Conservation (phyloP, 768 basidiomycete genomes). For the Butyriboletus loyo region DNA sequence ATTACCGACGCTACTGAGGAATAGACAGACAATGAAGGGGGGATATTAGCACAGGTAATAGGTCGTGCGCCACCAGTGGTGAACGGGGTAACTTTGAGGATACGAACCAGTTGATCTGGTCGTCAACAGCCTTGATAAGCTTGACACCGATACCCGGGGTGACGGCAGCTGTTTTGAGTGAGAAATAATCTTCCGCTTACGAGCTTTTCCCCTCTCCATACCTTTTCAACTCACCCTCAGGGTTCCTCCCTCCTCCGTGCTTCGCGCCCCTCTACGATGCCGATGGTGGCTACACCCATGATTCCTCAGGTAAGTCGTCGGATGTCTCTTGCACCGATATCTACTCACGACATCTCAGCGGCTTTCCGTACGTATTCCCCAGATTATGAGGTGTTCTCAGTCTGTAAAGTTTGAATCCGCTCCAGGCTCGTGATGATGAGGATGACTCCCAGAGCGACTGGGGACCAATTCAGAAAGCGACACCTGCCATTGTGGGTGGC, state of each 20-base stretch:
- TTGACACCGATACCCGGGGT: too few relatives aligned
- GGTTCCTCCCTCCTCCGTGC: not conserved
- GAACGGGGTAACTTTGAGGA: not conserved
- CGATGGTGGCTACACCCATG: slow-evolving; percentile 20
- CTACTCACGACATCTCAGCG: slow-evolving; percentile 14
- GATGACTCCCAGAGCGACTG: slow-evolving; percentile 10
- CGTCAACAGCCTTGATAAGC: slow-evolving; percentile 13
- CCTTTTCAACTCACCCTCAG: not conserved
- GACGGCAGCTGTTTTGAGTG: slow-evolving; percentile 13
- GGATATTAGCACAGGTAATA: not conserved
- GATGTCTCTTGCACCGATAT: not conserved
- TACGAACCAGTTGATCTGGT: not conserved
- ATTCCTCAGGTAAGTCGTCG: slow-evolving; percentile 12
- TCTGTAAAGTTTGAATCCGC: not conserved
- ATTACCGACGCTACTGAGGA: not conserved
- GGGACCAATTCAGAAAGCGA: slow-evolving; percentile 32
- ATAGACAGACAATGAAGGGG: too few relatives aligned
- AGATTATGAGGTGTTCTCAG: not conserved
- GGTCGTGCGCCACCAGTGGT: not conserved
- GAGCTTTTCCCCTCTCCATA: slow-evolving; percentile 11
- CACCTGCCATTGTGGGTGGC: slow-evolving; percentile 34
- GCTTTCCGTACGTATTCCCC: slow-evolving; percentile 18
- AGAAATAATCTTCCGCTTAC: slow-evolving; percentile 17
- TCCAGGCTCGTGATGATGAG: slow-evolving; percentile 17
- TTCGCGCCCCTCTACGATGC: slow-evolving; percentile 7